phyloP scores from a whole-genome alignment of 345 rosid species.

The Limnanthes douglasii region DNA sequence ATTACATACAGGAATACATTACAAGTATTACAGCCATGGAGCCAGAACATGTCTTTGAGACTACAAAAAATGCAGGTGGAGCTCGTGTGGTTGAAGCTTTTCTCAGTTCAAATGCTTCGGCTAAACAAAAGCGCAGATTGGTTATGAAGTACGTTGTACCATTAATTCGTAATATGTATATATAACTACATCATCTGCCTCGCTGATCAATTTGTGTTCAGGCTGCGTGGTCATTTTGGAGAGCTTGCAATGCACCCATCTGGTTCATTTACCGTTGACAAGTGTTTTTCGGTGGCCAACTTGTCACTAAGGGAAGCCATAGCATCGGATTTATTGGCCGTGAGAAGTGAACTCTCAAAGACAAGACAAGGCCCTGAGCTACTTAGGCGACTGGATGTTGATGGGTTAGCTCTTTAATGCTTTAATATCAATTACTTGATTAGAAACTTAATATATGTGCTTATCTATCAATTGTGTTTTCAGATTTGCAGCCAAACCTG shows the following conservation, averaged over 20 bases:
- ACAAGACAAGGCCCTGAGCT: conserved; percentile 78
- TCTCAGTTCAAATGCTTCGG: conserved; percentile 57
- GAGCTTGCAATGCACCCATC: conserved; percentile 56
- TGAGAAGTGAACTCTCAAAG: conserved; percentile 44
- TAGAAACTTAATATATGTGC: too few relatives aligned
- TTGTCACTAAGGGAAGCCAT: conserved; percentile 54
- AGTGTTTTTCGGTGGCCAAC: conserved; percentile 61
- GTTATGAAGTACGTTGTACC: conserved; percentile 46
- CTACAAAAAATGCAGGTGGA: conserved; percentile 71
- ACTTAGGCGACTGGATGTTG: conserved; percentile 61
- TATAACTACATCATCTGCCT: conserved; percentile 1
- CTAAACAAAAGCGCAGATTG: conserved; percentile 58
- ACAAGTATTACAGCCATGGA: conserved; percentile 64
- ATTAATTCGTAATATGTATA: conserved; percentile 7
- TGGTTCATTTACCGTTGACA: conserved; percentile 81
- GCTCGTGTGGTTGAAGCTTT: conserved; percentile 84
- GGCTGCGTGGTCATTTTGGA: conserved; percentile 77
- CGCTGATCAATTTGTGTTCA: conserved; percentile 9
- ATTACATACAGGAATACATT: conserved; percentile 53
- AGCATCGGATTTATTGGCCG: conserved; percentile 53
- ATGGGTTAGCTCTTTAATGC: conserved; percentile 39
- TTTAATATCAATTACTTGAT: conserved; percentile 2
- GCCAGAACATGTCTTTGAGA: conserved; percentile 43
- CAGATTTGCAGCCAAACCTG: conserved; percentile 54
- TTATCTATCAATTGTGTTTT: too few relatives aligned